These are phyloP conservation scores for Akebia trifoliata DNA, from an alignment of 164 flowering plant species.

Conservation along the genomic window DNA sequence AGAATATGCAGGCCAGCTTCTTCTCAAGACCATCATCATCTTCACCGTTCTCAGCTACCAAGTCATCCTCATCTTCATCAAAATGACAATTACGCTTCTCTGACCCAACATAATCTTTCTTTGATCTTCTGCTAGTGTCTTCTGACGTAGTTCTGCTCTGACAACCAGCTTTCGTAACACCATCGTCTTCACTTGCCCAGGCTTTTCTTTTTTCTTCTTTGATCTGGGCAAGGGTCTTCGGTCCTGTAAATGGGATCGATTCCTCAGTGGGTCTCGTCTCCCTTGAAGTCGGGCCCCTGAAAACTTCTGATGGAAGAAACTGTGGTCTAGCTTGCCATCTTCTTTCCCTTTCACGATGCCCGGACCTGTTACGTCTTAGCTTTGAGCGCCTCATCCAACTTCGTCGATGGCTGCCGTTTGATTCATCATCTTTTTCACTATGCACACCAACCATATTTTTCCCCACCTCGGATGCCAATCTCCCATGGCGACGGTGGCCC, in stretches of 20 bases:
- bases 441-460: conserved; percentile 16
- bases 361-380: conserved; percentile 8
- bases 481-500: conserved; percentile 18
- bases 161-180: conserved; percentile 4
- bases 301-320: conserved; percentile 19
- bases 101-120: background rate
- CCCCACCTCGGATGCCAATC: conserved; percentile 31
- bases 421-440: conserved; percentile 12
- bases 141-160: conserved; percentile 4
- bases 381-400: conserved; percentile 13
- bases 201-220: conserved; percentile 42
- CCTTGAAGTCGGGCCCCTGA: conserved; percentile 16
- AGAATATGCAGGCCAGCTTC: conserved; percentile 15
- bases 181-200: conserved; percentile 19
- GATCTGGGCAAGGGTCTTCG: conserved; percentile 49
- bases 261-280: conserved; percentile 18
- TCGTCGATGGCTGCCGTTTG: conserved; percentile 5
- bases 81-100: background rate
- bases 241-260: conserved; percentile 35
- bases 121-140: conserved; percentile 8
- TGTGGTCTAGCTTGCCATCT: conserved; percentile 11
- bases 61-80: background rate
- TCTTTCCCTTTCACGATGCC: conserved; percentile 18
- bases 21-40: conserved; percentile 9
- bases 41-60: conserved; percentile 12